Conservation (phyloP, 2,329 filamentous ascomycete species). For the Macrophomina tecta region DNA sequence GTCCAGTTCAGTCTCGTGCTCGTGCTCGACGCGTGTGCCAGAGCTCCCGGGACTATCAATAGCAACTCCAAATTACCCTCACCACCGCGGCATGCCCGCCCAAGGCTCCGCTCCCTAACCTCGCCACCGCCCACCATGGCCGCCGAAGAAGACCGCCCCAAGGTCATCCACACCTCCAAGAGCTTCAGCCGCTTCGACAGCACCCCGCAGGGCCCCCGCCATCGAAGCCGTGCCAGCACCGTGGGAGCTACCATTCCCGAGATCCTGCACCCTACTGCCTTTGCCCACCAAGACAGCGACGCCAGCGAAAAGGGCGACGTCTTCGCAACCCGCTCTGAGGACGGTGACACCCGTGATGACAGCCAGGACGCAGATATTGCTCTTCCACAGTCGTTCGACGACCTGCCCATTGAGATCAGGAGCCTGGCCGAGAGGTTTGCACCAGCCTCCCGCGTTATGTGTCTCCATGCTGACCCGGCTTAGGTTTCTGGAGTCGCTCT, state of each 20-base stretch:
- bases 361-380: conserved; percentile 34
- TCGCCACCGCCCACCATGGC: conserved; percentile 19
- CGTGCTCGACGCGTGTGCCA: conserved; percentile 32
- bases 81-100: conserved; percentile 22
- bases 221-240: conserved; percentile 54
- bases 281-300: conserved; percentile 43
- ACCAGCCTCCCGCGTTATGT: neutral
- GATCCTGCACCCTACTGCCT: conserved; percentile 51
- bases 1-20: conserved; percentile 26
- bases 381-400: conserved; percentile 74
- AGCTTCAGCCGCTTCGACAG: conserved; percentile 59
- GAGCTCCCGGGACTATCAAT: conserved; percentile 21
- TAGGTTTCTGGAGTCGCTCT: conserved; percentile 90
- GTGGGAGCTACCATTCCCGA: conserved; percentile 49
- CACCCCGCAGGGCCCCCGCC: conserved; percentile 39
- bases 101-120: conserved; percentile 15
- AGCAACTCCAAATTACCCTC: conserved; percentile 15
- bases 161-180: conserved; percentile 49
- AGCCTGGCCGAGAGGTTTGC: conserved; percentile 83
- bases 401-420: conserved; percentile 91
- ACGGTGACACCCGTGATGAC: conserved; percentile 36
- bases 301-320: conserved; percentile 45
- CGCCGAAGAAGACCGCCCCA: conserved; percentile 42
- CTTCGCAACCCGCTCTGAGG: conserved; percentile 48
- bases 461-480: conserved; percentile 27